Percentiles rank a stretch among this genome's conserved stretches.
phyloP scores from a whole-genome alignment of 1,139 yeast species.

The Hemisphaericaspora xylofermentans region DNA sequence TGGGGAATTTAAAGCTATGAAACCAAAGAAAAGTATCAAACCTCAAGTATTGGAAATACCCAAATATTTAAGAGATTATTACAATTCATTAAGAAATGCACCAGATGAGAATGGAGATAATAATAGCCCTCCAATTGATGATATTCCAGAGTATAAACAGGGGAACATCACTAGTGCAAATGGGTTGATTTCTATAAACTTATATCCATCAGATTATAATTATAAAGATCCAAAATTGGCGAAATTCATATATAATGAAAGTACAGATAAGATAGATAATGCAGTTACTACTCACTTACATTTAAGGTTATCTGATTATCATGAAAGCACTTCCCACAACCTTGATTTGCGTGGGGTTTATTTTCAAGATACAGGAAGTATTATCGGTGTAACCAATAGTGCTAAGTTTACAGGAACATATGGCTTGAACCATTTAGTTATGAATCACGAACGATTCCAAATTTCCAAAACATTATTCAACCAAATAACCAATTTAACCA shows the following conservation, averaged over 20 bases:
- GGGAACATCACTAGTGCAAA: conserved; percentile 29
- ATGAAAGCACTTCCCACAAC: conserved; percentile 44
- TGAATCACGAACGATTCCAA: conserved; percentile 44
- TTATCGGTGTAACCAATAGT: conserved; percentile 62
- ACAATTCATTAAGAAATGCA: conserved; percentile 26
- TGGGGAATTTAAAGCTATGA: conserved; percentile 40
- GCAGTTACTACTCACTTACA: conserved; percentile 30
- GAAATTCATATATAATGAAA: conserved; percentile 14
- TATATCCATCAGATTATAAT: conserved; percentile 27
- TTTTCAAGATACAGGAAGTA: conserved; percentile 66
- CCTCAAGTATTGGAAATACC: conserved; percentile 38
- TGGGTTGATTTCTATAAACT: conserved; percentile 28
- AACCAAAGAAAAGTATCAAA: conserved; percentile 14
- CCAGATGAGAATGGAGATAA: conserved; percentile 10
- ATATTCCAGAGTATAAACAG: conserved; percentile 14
- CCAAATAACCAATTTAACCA: conserved; percentile 42
- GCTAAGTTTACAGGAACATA: conserved; percentile 70
- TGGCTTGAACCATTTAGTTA: conserved; percentile 57
- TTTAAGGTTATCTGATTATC: conserved; percentile 34
- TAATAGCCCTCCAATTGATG: conserved; percentile 6
- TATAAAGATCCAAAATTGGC: conserved; percentile 21
- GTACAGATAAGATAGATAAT: conserved; percentile 24
- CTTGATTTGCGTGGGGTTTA: conserved; percentile 65
- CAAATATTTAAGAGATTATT: conserved; percentile 37
- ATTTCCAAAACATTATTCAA: conserved; percentile 37